Base-by-base conservation (phyloP, 495 filamentous ascomycete genomes). In the Neurospora sp. region DNA sequence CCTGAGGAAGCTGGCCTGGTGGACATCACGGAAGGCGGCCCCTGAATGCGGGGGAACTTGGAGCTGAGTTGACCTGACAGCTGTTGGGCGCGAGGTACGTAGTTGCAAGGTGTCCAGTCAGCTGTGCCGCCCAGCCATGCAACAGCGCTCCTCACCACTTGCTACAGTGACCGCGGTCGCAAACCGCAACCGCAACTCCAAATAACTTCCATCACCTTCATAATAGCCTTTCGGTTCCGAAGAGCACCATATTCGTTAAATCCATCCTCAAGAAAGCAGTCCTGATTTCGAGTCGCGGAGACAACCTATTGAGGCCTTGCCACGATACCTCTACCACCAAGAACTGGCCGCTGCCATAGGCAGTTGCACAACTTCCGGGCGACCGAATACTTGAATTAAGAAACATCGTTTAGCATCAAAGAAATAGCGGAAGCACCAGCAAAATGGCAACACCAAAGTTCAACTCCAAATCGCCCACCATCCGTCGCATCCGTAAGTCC, bases 381-480 rank as follows among this genome's bases (percentile, higher is more conserved):
- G 20, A 61, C 53, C 53, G 3, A 61, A 35, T 35, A 31, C 27
- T 35, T 18, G 14, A 66, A 66, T 35, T 35, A 35, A 10, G 3
- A 18, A 37, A 3, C 27, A 66, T 66, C 53, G 27, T 18, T 66
- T 16, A 18, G 53, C 14, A 66, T 35, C 14, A 66, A 37, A 66
- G 53, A 18, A 35, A 66, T 14, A 66, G 53, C 27, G 27, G 27
- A 66, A 46, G 18, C 48, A 39, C 3, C 22, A 35, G 70, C 72
- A 31, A 42, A 61, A 75, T 78, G 74, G 61, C 75, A n/a, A 59
- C 70, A 10, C 81, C 77, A 8, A 85, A 85, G 76, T 89, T 92
- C 83, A 92, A 91, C 79, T 86, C 89, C 81, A 94, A 93, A 81
- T 93, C 90, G 73, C 91, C 92, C 70, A 94, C 92, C 71, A 91